phyloP scores from a whole-genome alignment of 176 grass and related monocot species.

The Pharus latifolius region DNA sequence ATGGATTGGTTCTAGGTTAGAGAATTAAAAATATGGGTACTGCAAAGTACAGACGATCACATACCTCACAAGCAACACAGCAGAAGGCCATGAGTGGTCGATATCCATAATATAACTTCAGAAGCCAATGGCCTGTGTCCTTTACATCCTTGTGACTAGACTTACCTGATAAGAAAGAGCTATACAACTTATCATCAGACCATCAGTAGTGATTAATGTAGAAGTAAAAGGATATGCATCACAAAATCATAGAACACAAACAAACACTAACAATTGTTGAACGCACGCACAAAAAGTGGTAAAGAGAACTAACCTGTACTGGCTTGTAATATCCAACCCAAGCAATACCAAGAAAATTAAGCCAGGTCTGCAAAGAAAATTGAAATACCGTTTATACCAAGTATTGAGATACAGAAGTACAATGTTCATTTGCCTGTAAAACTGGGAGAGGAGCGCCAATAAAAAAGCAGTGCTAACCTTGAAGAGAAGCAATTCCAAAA shows the following conservation, averaged over 20 bases:
- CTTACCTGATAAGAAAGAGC: constrained; percentile 45
- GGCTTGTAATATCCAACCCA: too few relatives aligned
- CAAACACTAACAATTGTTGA: too few relatives aligned
- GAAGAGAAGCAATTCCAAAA: constrained; percentile 2
- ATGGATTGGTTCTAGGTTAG: neutral
- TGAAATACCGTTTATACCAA: too few relatives aligned
- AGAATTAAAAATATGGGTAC: neutral
- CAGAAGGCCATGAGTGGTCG: constrained; percentile 49
- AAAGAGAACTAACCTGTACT: too few relatives aligned
- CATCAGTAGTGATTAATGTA: too few relatives aligned
- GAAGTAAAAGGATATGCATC: too few relatives aligned
- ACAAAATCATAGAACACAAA: too few relatives aligned
- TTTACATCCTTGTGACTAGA: constrained; percentile 52
- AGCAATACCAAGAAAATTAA: too few relatives aligned
- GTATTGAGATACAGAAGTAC: too few relatives aligned
- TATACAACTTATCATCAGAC: too few relatives aligned
- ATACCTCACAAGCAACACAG: constrained; percentile 48
- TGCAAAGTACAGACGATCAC: neutral
- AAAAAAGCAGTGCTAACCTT: constrained; percentile 57
- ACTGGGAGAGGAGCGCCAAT: constrained; percentile 43
- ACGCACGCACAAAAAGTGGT: too few relatives aligned
- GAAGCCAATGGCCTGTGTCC: constrained; percentile 43
- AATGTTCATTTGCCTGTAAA: constrained; percentile 38
- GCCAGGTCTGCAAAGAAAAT: too few relatives aligned
- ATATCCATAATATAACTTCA: constrained; percentile 41